phyloP scores from a whole-genome alignment of 495 filamentous ascomycete genomes.

The Annulohypoxylon nitens region DNA sequence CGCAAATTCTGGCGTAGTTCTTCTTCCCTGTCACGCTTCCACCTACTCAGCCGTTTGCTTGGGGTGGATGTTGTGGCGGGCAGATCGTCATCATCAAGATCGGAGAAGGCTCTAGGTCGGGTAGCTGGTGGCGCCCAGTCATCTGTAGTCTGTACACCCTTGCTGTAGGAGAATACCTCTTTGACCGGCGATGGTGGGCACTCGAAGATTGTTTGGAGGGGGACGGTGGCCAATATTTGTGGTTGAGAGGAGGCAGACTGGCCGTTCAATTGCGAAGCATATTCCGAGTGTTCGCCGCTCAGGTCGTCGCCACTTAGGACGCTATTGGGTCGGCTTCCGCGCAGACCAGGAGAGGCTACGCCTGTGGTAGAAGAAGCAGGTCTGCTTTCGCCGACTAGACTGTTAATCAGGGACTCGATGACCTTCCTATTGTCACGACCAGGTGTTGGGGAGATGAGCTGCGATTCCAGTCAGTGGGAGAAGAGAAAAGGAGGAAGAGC shows the following conservation, averaged over 20 bases:
- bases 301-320: conserved; percentile 81
- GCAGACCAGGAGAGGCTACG: conserved; percentile 70
- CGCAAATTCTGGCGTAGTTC: conserved; percentile 87
- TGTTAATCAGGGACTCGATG: conserved; percentile 84
- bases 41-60: conserved; percentile 77
- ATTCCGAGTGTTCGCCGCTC: conserved; percentile 76
- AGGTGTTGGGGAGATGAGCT: conserved; percentile 78
- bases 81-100: conserved; percentile 66
- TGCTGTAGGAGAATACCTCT: conserved; percentile 93
- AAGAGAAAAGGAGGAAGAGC: conserved; percentile 32
- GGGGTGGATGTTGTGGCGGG: conserved; percentile 59
- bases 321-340: conserved; percentile 85
- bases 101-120: conserved; percentile 64
- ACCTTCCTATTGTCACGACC: conserved; percentile 80
- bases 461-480: conserved; percentile 46
- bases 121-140: conserved; percentile 69
- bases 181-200: conserved; percentile 77
- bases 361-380: conserved; percentile 79
- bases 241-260: conserved; percentile 50
- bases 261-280: conserved; percentile 55
- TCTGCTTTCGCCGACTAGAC: conserved; percentile 80
- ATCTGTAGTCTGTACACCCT: conserved; percentile 87
- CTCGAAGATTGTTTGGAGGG: conserved; percentile 80
- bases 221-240: conserved; percentile 70
- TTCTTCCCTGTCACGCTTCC: conserved; percentile 84